These are phyloP conservation scores for Phycomyces nitens DNA, from an alignment of 192 early-diverging fungal genomes.

Conservation along the genomic window DNA sequence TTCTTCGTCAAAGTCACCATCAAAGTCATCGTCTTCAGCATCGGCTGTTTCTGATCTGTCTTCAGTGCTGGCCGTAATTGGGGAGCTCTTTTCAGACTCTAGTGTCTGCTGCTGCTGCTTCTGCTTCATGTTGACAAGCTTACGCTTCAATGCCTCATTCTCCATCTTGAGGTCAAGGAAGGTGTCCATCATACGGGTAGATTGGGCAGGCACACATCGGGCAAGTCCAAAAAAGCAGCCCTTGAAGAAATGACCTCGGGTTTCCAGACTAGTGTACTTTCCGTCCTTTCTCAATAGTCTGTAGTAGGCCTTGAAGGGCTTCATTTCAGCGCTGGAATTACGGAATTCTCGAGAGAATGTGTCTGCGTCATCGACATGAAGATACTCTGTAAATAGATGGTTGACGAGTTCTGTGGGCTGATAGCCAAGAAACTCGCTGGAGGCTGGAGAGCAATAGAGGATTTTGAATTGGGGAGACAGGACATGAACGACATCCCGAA, in stretches of 20 bases:
- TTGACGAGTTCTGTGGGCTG: slow-evolving; percentile 28
- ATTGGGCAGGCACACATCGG: slow-evolving; percentile 14
- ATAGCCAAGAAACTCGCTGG: slow-evolving; percentile 32
- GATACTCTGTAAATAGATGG: slow-evolving; percentile 27
- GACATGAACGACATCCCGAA: slow-evolving; percentile 34
- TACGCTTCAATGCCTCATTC: slow-evolving; percentile 30
- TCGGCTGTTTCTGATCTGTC: background rate
- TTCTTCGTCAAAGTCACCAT: slow-evolving; percentile 4
- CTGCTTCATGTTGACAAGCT: slow-evolving; percentile 6
- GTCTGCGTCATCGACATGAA: slow-evolving; percentile 35
- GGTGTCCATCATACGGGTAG: slow-evolving; percentile 21
- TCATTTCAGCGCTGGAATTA: background rate
- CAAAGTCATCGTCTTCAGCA: background rate
- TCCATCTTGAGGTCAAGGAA: slow-evolving; percentile 38
- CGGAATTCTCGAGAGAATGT: slow-evolving; percentile 29
- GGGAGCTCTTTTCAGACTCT: slow-evolving; percentile 1
- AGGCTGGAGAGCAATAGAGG: slow-evolving; percentile 28
- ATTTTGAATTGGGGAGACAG: slow-evolving; percentile 24
- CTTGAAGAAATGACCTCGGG: slow-evolving; percentile 24
- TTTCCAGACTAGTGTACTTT: slow-evolving; percentile 23
- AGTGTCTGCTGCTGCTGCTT: background rate
- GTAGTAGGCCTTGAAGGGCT: slow-evolving; percentile 23
- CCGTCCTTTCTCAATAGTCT: slow-evolving; percentile 31
- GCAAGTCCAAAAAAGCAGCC: slow-evolving; percentile 33
- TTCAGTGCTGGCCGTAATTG: background rate